phyloP scores from a whole-genome alignment of 2,329 filamentous ascomycete species.

The Talaromyces verruculosus region DNA sequence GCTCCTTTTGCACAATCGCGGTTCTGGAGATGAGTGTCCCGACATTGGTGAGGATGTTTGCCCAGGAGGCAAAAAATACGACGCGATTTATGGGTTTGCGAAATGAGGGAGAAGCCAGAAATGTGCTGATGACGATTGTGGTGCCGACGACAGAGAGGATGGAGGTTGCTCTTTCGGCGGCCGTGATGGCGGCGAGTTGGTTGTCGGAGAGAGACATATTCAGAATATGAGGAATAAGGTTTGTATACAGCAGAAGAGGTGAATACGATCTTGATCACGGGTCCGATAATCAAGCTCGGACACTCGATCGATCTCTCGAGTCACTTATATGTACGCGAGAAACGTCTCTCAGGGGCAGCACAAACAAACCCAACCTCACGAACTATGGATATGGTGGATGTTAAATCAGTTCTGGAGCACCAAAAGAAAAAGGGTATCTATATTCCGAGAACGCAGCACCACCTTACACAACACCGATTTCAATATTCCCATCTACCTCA shows the following conservation, averaged over 20 bases:
- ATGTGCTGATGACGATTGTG: constrained; percentile 70
- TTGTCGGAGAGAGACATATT: constrained; percentile 30
- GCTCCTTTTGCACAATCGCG: constrained; percentile 53
- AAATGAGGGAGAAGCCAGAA: constrained; percentile 66
- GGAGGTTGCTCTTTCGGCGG: constrained; percentile 68
- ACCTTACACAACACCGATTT: constrained; percentile 3
- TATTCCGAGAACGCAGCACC: background rate
- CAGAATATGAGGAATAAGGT: background rate
- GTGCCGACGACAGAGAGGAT: constrained; percentile 70
- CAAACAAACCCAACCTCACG: background rate
- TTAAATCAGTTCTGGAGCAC: background rate
- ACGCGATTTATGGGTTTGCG: constrained; percentile 85
- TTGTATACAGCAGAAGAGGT: no score
- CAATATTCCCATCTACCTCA: background rate
- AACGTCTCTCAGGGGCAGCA: background rate
- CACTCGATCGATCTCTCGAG: background rate
- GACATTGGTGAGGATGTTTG: constrained; percentile 75
- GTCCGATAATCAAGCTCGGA: background rate
- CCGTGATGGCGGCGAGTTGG: constrained; percentile 56
- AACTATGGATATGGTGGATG: background rate
- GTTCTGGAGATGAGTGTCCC: constrained; percentile 70
- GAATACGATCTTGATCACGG: background rate
- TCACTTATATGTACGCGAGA: background rate
- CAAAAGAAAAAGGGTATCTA: background rate
- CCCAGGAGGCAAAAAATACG: constrained; percentile 79